Conservation (phyloP, 2,329 filamentous ascomycete genomes). For the Dactylella cylindrospora region DNA sequence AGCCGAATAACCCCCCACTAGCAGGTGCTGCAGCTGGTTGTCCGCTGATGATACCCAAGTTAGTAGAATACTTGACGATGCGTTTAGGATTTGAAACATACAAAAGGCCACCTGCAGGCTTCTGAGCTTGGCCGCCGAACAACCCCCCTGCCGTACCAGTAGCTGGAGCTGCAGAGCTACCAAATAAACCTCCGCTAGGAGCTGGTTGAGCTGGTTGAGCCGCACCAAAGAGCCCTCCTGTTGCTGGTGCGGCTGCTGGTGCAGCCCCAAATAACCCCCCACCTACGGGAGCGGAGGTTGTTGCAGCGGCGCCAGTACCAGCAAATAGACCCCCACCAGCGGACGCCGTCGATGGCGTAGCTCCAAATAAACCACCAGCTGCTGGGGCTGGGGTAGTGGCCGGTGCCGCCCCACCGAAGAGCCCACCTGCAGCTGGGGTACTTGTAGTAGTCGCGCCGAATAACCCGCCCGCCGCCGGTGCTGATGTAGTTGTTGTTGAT, state of each 20-base stretch:
- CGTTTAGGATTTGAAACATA: constrained; percentile 7
- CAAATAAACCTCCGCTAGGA: constrained; percentile 30
- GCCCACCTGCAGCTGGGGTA: constrained; percentile 41
- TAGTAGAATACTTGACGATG: background rate
- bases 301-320: constrained; percentile 8
- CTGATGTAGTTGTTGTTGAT: constrained; percentile 15
- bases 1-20: constrained; percentile 42
- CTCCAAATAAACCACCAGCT: constrained; percentile 13
- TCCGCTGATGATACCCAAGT: background rate
- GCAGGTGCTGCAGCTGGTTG: constrained; percentile 25
- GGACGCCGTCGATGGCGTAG: constrained; percentile 5
- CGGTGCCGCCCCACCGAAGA: constrained; percentile 44
- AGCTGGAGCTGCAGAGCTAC: constrained; percentile 5
- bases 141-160: constrained; percentile 8
- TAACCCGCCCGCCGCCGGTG: constrained; percentile 39
- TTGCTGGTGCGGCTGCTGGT: constrained; percentile 1
- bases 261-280: constrained; percentile 26
- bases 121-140: constrained; percentile 21
- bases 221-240: constrained; percentile 11
- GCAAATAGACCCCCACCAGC: constrained; percentile 27
- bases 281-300: constrained; percentile 7
- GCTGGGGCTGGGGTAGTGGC: constrained; percentile 18
- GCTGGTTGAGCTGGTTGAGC: background rate
- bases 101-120: constrained; percentile 6
- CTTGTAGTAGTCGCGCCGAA: constrained; percentile 40